These are phyloP conservation scores for Coemansia pectinata DNA, from an alignment of 192 early-diverging fungal species.

Conservation along the genomic window DNA sequence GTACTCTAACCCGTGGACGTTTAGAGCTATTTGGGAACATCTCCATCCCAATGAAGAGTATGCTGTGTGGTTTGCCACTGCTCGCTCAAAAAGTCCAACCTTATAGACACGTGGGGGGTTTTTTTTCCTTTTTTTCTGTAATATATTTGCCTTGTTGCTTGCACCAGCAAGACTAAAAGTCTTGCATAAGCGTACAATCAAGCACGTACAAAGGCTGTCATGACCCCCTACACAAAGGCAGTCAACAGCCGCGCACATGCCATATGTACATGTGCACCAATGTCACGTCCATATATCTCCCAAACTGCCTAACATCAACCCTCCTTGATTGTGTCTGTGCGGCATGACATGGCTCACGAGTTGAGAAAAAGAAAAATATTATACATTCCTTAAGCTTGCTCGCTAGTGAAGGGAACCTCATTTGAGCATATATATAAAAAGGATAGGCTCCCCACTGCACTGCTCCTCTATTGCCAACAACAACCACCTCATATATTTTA, in stretches of 20 bases:
- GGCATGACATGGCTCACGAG: neutral
- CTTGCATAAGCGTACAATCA: neutral
- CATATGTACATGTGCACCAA: neutral
- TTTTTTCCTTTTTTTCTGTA: neutral
- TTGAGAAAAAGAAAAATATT: neutral
- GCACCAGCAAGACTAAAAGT: neutral
- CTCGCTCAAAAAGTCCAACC: neutral
- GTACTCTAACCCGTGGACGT: constrained; percentile 48
- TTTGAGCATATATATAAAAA: neutral
- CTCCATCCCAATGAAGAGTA: constrained; percentile 24
- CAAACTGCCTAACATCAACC: neutral
- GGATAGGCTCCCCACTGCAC: neutral
- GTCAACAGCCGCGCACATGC: neutral
- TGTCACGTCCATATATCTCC: neutral
- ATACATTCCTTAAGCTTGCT: neutral
- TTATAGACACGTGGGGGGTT: neutral
- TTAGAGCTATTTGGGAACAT: constrained; percentile 44
- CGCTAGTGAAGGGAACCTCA: neutral
- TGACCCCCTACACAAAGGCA: neutral
- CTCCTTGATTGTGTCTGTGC: neutral
- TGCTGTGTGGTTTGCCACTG: constrained; percentile 45
- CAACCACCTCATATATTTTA: neutral
- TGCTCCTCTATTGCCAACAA: neutral
- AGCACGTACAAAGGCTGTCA: neutral
- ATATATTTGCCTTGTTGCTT: neutral